Evolutionary conservation across 2,329 filamentous ascomycete species (phyloP).

Genomic region (Aureobasidium zeae): DNA sequence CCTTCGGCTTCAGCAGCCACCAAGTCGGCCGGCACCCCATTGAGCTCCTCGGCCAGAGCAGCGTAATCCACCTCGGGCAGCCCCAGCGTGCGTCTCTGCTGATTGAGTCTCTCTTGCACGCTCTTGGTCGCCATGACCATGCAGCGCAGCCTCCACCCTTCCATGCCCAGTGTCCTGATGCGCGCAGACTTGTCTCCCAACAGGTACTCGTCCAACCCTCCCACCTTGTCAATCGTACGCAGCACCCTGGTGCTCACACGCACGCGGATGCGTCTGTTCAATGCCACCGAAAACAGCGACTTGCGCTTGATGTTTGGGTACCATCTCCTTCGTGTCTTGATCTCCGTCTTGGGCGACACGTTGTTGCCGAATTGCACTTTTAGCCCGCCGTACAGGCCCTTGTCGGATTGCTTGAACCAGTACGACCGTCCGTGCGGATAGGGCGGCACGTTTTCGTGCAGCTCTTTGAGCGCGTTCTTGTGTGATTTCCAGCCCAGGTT

Average conservation of each 20-base stretch:
- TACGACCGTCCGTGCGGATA: constrained; percentile 65
- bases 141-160: constrained; percentile 86
- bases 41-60: constrained; percentile 24
- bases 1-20: constrained; percentile 26
- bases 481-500: constrained; percentile 18
- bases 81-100: constrained; percentile 57
- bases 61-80: constrained; percentile 43
- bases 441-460: constrained; percentile 28
- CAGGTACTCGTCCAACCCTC: constrained; percentile 86
- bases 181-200: constrained; percentile 68
- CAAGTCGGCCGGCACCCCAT: constrained; percentile 1
- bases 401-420: constrained; percentile 73
- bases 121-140: constrained; percentile 70
- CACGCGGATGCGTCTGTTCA: constrained; percentile 56
- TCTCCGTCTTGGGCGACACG: constrained; percentile 56
- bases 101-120: constrained; percentile 57
- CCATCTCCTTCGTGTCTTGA: constrained; percentile 65
- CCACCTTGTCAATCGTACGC: constrained; percentile 64
- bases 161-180: constrained; percentile 77
- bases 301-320: constrained; percentile 62
- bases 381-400: constrained; percentile 43
- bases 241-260: constrained; percentile 60
- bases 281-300: constrained; percentile 54
- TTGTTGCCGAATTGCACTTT: constrained; percentile 74
- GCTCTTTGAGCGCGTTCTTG: constrained; percentile 18